Evolutionary conservation across 306 rosid species (phyloP), one percentile per base, ranked within the genome.

Genomic region (Fagus sylvatica): DNA sequence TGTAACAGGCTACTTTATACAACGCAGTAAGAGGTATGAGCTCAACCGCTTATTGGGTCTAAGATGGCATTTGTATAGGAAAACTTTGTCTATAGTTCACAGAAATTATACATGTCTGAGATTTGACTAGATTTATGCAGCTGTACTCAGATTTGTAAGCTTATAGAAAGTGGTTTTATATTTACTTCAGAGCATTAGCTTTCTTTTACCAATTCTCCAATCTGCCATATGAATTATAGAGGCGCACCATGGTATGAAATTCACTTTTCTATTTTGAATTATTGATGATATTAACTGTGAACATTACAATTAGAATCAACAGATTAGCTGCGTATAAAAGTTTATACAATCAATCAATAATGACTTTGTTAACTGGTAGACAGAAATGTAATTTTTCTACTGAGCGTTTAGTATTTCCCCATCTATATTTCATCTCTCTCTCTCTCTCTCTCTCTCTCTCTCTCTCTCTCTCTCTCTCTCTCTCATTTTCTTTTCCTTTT

Each of bases 1-100:
- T 96, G 80, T 87, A 59, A 60, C 61, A 2, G 30, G 65, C 51
- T 28, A n/a, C 61, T 74, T 36, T 62, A 78, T 75, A n/a, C 60
- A 33, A 62, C 53, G 74, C 78, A 19, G 64, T 78, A 67, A 49
- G 51, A 53, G 72, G 77, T 46, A 81, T 41, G 81, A 83, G 74
- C 78, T 49, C 75, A 62, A 73, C 46, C 53, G 67, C 62, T 62
- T 84, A 73, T 62, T 53, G 55, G 65, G 33, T 72, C 48, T 73
- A 74, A n/a, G 10, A 16, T 43, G 33, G 69, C 67, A 71, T 62
- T 53, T 76, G 81, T 67, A 46, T 62, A 56, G 81, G 30, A 48
- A 66, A 60, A 73, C 48, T 57, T 76, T 74, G 59, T 82, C 61
- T 19, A 62, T 71, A 69, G 73, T 69, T 54, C 76, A 78, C 79